Percentiles rank a stretch among this genome's conserved stretches.
Evolutionary conservation across 208 protist species (phyloP).

Genomic region (Naegleria fowleri): DNA sequence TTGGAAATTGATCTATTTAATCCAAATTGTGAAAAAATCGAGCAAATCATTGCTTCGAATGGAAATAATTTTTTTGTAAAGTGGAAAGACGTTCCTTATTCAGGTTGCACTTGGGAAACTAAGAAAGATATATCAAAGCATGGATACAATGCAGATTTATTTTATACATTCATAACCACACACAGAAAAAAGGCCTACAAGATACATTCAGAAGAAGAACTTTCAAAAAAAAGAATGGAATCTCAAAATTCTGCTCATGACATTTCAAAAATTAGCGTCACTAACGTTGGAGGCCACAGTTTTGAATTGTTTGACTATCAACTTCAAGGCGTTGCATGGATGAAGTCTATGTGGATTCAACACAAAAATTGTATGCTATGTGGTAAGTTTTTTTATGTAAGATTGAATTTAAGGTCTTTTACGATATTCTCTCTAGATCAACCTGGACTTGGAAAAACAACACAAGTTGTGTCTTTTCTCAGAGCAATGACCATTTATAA

Average conservation of each 20-base stretch:
- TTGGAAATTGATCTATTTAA: background rate
- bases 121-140: background rate
- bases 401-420: background rate
- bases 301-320: slow-evolving; percentile 71
- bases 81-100: background rate
- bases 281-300: background rate
- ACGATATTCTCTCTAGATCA: slow-evolving; percentile 74
- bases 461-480: slow-evolving; percentile 93
- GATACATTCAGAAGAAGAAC: background rate
- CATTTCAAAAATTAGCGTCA: background rate
- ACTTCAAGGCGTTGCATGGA: slow-evolving; percentile 95
- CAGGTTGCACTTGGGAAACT: background rate
- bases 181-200: background rate
- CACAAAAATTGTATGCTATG: slow-evolving; percentile 89
- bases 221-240: background rate
- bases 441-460: slow-evolving; percentile 33
- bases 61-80: background rate
- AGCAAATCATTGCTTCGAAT: background rate
- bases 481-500: slow-evolving; percentile 76
- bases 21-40: background rate
- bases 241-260: background rate
- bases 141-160: background rate
- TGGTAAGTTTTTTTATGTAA: background rate
- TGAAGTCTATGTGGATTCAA: slow-evolving; percentile 86
- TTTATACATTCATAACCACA: background rate